Evolutionary conservation across 768 basidiomycete genomes (phyloP), one percentile per base, ranked within the genome.

Genomic region (Mycena kentingensis): DNA sequence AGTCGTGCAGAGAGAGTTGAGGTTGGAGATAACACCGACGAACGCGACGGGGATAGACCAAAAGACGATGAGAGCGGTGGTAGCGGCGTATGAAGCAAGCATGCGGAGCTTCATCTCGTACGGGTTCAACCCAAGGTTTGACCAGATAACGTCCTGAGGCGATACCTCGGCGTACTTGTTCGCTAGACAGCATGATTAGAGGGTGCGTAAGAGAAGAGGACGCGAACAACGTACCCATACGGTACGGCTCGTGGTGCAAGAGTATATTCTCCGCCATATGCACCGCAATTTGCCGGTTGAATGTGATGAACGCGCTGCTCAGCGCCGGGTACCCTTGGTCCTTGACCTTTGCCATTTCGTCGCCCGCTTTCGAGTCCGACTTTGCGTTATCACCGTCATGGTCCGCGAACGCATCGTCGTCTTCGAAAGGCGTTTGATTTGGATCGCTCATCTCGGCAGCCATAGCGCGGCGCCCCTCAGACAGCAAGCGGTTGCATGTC

Each of bases 1-100:
- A 2, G 73, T 79, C 2, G 62, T 57, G 67, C 89, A 90, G 1
- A 98, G 77, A 2, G 80, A 75, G 31, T 81, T 67, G 38, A 98
- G 76, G 66, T 95, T 98, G 5, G 92, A 92, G 46, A 98, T 70
- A 21, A 81, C 64, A 80, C 94, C 94, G 61, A 98, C 83, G 65
- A 96, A 88, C 0, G 88, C 81, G 47, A 92, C 87, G 46, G 94
- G 93, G 68, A 96, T 77, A 1, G 92, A 79, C 94, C 94, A 98
- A 41, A 90, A 70, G 49, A 97, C 74, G 65, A 98, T 90, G 37
- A 98, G 70, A 0, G 76, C 94, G 11, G 83, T 79, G 0, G 95
- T 97, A 2, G 79, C 73, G 1, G 83, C 83, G 68, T 88, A 96
- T 35, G 85, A 86, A 41, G 90, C 71, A 16, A 76, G 78, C 52